These are phyloP conservation scores for Komagataella ulmi DNA, from an alignment of 805 yeast genomes.

Conservation along the genomic window DNA sequence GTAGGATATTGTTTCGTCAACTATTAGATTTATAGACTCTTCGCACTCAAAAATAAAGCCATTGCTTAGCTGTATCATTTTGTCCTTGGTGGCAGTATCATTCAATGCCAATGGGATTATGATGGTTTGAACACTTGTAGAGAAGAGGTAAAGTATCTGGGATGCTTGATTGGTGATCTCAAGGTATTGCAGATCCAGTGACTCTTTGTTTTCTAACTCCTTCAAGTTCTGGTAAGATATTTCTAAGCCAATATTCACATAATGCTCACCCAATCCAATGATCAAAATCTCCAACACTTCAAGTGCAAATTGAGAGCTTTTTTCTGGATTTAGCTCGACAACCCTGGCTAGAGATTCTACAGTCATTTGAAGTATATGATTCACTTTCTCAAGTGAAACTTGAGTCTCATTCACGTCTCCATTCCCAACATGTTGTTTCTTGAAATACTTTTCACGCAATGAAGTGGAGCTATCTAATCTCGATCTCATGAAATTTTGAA, in stretches of 20 bases:
- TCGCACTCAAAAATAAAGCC: constrained; percentile 49
- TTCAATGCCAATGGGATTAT: constrained; percentile 63
- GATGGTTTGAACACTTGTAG: constrained; percentile 62
- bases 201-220: constrained; percentile 8
- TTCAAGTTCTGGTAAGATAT: constrained; percentile 31
- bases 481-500: constrained; percentile 36
- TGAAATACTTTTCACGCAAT: constrained; percentile 11
- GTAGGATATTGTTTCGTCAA: constrained; percentile 43
- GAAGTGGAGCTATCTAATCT: constrained; percentile 31
- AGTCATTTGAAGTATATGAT: constrained; percentile 50
- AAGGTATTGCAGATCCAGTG: constrained; percentile 32
- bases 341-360: constrained; percentile 71
- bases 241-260: constrained; percentile 66
- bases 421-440: constrained; percentile 3
- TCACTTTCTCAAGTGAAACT: constrained; percentile 35
- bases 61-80: constrained; percentile 51
- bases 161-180: constrained; percentile 36
- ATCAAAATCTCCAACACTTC: constrained; percentile 58
- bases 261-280: constrained; percentile 58
- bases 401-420: constrained; percentile 4
- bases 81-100: constrained; percentile 39
- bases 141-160: constrained; percentile 49
- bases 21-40: constrained; percentile 46
- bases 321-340: constrained; percentile 56
- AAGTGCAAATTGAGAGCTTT: constrained; percentile 45